A percentile compares a stretch with the other conserved stretches of the same genome.
Evolutionary conservation across 768 basidiomycete genomes (phyloP).

Genomic region (Xanthoconium purpureum): DNA sequence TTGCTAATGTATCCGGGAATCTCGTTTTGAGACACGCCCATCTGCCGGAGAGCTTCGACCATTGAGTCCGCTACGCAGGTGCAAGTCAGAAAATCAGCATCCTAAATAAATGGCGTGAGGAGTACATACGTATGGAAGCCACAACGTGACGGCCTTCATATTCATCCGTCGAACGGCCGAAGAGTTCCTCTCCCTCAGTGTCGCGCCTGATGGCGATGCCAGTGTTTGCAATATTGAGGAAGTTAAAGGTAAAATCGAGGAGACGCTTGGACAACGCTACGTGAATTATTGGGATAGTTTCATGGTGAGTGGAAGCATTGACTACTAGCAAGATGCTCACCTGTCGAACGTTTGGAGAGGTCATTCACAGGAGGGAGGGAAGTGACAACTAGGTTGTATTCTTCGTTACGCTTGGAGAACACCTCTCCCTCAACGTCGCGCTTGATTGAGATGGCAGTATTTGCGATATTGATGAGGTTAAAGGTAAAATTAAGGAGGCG

Average conservation of each 20-base stretch:
- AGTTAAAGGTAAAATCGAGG: neutral
- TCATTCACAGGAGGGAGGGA: no score
- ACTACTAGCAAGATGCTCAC: no score
- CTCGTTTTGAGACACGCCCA: neutral
- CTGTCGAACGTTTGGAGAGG: no score
- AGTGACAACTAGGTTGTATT: no score
- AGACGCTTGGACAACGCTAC: neutral
- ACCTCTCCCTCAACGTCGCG: neutral
- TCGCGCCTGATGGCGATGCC: no score
- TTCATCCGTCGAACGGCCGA: no score
- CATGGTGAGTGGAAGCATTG: neutral
- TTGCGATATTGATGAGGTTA: no score
- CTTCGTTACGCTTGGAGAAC: neutral
- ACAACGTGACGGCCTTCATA: conserved; percentile 1
- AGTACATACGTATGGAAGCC: neutral
- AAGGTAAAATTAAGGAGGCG: neutral
- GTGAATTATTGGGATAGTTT: neutral
- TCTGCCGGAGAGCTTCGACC: neutral
- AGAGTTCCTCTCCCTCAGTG: neutral
- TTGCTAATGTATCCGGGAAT: conserved; percentile 4
- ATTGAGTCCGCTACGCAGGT: neutral
- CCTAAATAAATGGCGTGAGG: neutral
- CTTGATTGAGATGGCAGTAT: no score
- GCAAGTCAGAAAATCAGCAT: neutral
- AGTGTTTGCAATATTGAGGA: no score